Conservation (phyloP, 805 yeast species). For the Kurtzmaniella cleridarum region DNA sequence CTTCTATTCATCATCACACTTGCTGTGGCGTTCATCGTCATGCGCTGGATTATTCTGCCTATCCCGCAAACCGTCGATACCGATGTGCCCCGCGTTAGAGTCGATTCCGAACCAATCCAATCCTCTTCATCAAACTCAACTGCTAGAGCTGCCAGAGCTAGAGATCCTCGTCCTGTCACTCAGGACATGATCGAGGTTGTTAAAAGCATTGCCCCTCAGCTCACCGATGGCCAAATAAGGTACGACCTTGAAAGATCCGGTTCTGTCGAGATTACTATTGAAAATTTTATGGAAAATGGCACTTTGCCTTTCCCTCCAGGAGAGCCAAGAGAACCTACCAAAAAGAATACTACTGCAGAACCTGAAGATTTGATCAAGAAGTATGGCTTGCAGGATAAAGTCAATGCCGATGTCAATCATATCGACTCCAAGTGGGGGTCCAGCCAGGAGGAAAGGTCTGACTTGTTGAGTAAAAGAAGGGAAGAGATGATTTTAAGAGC, state of each 20-base stretch:
- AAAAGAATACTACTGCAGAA: constrained; percentile 6
- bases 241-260: constrained; percentile 72
- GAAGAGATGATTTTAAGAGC: constrained; percentile 40
- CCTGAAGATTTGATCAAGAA: constrained; percentile 33
- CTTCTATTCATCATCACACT: constrained; percentile 44
- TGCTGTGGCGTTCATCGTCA: constrained; percentile 49
- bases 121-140: constrained; percentile 8
- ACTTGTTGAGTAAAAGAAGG: constrained; percentile 23
- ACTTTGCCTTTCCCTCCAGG: constrained; percentile 54
- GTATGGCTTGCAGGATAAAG: constrained; percentile 33
- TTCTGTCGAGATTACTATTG: constrained; percentile 75
- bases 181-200: constrained; percentile 81
- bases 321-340: constrained; percentile 4
- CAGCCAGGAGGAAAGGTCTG: constrained; percentile 14
- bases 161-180: constrained; percentile 46
- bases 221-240: constrained; percentile 65
- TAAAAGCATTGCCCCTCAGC: constrained; percentile 71
- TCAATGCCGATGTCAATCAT: constrained; percentile 23
- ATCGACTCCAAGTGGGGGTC: constrained; percentile 20
- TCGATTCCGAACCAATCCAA: constrained; percentile 5
- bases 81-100: constrained; percentile 1
- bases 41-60: constrained; percentile 63
- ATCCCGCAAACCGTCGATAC: constrained; percentile 36
- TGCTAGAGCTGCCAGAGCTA: constrained; percentile 9
- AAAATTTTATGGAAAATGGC: constrained; percentile 59